Evolutionary conservation across 2,329 filamentous ascomycete species (phyloP), one percentile per base, ranked within the genome.

Genomic region (Colletotrichum navitas): DNA sequence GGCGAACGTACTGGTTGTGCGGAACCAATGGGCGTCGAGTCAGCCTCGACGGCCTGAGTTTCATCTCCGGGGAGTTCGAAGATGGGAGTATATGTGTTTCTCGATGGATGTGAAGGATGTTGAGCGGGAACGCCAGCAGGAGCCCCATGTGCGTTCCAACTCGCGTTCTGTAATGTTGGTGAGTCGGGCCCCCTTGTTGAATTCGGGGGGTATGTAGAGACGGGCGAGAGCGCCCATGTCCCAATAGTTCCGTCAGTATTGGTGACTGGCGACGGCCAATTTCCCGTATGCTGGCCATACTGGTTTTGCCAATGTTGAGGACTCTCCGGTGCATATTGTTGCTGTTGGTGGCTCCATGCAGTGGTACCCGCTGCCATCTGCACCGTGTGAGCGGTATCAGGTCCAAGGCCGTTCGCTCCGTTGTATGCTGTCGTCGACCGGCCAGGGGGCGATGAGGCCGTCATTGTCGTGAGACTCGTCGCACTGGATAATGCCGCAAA

Each of bases 381-480:
- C 65, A 60, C 60, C 39, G 54, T 24, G 29, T 60, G n/a, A 21
- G 59, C 52, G 18, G 68, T 58, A 18, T 56, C 51, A 5, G 58
- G 58, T 47, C 64, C 24, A 10, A 6, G 45, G 12, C 47, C 59
- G 39, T 54, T 47, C 11, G 55, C 54, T 34, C 60, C 66, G 65
- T 55, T 29, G 26, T 69, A 64, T 34, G 67, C 59, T 6, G 69
- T 54, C 7, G 68, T 59, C 14, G 58, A 39, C 41, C 58, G 61
- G n/a, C 55, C 67, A 10, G 55, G 65, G 8, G 59, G 59, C 21
- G 65, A 60, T 26, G 65, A 69, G 52, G 36, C 58, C 54, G 62
- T 34, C 51, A 72, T 72, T 6, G 65, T 68, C 47, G 69, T 69
- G 55, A 72, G 69, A 54, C 69, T 72, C 24, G 69, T 72, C 34